Base-by-base conservation (phyloP, 352 stramenopile species). In the Pythium grandisporangium region DNA sequence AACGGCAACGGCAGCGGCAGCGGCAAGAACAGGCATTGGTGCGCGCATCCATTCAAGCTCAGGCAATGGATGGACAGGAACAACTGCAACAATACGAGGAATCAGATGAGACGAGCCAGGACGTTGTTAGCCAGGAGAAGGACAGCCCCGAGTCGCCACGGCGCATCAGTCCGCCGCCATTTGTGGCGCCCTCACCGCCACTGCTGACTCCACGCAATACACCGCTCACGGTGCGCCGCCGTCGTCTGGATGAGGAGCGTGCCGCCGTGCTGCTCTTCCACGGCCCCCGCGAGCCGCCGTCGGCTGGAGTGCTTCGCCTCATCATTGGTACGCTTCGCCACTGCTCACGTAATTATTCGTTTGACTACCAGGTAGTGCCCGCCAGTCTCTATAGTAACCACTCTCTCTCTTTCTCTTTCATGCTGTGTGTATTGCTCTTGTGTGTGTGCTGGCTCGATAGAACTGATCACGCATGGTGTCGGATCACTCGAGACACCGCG, bases 251-350 rank as follows among this genome's bases (percentile, higher is more conserved):
- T 25, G 71, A 84, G 42, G 72, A 84, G 43, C 59, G 84, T 41
- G 75, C 75, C 4, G 75, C 66, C 13, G 78, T 84, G 42, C 30
- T 85, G 36, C 58, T 88, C 8, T 88, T 85, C 51, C 70, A 84
- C 36, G 71, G 75, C 21, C 58, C 63, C 8, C 59, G 67, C 26
- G 63, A 85, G 45, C 53, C 57, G 0, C 67, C 75, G 13, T 66
- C 58, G 27, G 58, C 70, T 0, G 47, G 38, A 20, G 67, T 81
- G 12, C 49, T 88, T 5, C 59, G 67, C 7, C 56, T 73, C 2
- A 68, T 88, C 27, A 61, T 87, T 37, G 70, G 74, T 77, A 59
- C 37, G 66, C 41, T n/a, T n/a, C n/a, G n/a, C n/a, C n/a, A n/a
- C n/a, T n/a, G n/a, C n/a, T n/a, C n/a, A n/a, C n/a, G n/a, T n/a